phyloP scores from a whole-genome alignment of 495 filamentous ascomycete genomes.

The Parmelia sp. region DNA sequence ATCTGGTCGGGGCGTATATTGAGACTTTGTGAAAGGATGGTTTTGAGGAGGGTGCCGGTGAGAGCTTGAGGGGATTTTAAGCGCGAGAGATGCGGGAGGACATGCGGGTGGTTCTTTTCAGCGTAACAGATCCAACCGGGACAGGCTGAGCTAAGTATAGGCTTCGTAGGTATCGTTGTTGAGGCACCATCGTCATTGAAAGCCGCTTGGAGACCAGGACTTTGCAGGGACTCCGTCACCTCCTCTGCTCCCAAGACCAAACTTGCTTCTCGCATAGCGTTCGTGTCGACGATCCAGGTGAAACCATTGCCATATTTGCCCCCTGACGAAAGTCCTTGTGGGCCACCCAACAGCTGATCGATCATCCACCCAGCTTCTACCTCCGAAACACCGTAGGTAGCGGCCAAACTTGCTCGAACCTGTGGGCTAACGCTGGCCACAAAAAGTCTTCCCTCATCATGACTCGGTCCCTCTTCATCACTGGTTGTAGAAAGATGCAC shows the following conservation, averaged over 20 bases:
- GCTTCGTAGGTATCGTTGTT: conserved; percentile 47
- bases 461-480: conserved; percentile 27
- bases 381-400: conserved; percentile 67
- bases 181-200: conserved; percentile 23
- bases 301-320: conserved; percentile 71
- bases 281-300: conserved; percentile 82
- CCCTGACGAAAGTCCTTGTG: conserved; percentile 57
- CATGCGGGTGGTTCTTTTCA: conserved; percentile 90
- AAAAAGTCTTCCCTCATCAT: conserved; percentile 60
- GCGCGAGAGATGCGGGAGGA: conserved; percentile 83
- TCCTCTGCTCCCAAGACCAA: conserved; percentile 79
- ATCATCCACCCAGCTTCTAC: conserved; percentile 74
- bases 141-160: conserved; percentile 84
- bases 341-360: conserved; percentile 66
- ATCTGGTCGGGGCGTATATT: conserved; percentile 70
- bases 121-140: conserved; percentile 99
- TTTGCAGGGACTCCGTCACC: conserved; percentile 43
- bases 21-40: conserved; percentile 62
- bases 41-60: conserved; percentile 82
- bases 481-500: conserved; percentile 26
- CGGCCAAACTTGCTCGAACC: conserved; percentile 77
- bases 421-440: conserved; percentile 91
- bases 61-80: conserved; percentile 93
- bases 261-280: conserved; percentile 67
- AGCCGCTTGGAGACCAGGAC: conserved; percentile 6